A percentile compares a stretch with the other conserved stretches of the same genome.
These are phyloP conservation scores for Saxispiralis lemnorum DNA, from an alignment of 495 filamentous ascomycete genomes.

Conservation along the genomic window DNA sequence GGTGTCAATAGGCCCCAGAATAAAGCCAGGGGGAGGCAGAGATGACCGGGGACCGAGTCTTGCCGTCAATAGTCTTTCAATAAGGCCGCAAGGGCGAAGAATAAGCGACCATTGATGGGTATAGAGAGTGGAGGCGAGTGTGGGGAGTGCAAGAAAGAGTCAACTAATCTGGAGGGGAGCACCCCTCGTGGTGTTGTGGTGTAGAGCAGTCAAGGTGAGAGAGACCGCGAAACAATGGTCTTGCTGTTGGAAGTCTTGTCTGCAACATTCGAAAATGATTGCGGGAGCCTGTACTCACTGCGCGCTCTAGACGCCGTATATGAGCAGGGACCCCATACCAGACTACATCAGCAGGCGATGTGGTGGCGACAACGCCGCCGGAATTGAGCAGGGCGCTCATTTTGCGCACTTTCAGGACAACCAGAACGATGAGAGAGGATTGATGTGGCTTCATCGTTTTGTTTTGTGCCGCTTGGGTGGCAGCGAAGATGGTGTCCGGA, in stretches of 20 bases:
- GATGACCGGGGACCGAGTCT: background rate
- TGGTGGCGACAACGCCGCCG: background rate
- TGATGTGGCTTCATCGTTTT: background rate
- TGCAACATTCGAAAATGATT: no score
- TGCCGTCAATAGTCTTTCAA: background rate
- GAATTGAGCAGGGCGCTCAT: background rate
- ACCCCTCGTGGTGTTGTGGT: background rate
- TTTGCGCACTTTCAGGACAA: background rate
- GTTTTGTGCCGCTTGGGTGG: background rate
- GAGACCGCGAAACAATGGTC: background rate
- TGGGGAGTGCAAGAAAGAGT: background rate
- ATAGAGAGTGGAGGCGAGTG: background rate
- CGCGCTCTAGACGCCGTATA: background rate
- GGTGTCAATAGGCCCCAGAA: conserved; percentile 4
- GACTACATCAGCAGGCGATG: background rate
- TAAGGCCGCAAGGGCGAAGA: background rate
- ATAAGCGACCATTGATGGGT: background rate
- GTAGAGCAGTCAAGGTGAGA: background rate
- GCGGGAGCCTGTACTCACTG: no score
- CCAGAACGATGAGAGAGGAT: background rate
- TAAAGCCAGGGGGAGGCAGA: background rate
- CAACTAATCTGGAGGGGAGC: background rate
- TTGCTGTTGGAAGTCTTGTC: no score
- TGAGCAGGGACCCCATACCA: background rate
- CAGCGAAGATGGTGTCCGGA: background rate